Evolutionary conservation across 352 stramenopile species (phyloP).

Genomic region (Blastocystis sp.): DNA sequence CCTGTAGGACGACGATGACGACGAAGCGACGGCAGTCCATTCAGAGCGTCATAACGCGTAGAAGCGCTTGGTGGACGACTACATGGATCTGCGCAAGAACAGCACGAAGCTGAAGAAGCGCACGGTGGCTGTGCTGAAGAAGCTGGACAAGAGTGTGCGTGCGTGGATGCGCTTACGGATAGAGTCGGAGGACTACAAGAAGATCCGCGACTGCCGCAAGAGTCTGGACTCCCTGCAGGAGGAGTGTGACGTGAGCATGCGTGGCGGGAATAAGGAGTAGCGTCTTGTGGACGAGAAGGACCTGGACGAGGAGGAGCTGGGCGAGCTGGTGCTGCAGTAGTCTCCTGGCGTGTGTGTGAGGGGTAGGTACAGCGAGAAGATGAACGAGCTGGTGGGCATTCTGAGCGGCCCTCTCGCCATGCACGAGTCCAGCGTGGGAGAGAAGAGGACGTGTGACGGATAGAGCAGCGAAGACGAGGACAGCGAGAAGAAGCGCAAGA

Average conservation of each 20-base stretch:
- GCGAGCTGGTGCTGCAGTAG: conserved; percentile 54
- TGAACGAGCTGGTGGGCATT: conserved; percentile 27
- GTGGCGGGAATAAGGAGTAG: not conserved
- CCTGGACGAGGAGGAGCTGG: conserved; percentile 46
- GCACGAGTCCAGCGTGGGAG: not conserved
- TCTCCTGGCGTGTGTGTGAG: not conserved
- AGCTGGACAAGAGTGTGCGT: conserved; percentile 51
- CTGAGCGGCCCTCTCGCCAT: not conserved
- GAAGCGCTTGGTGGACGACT: conserved; percentile 42
- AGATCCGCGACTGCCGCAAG: conserved; percentile 9
- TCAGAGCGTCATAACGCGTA: not conserved
- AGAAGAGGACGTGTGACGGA: not conserved
- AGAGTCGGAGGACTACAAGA: conserved; percentile 57
- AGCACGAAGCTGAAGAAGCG: conserved; percentile 29
- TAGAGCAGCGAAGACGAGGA: conserved; percentile 51
- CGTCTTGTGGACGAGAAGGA: conserved; percentile 51
- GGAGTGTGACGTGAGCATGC: conserved; percentile 14
- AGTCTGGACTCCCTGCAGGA: conserved; percentile 37
- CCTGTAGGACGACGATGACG: conserved; percentile 25
- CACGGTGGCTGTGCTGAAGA: conserved; percentile 14
- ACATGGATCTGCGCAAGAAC: conserved; percentile 37
- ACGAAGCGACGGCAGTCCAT: conserved; percentile 21
- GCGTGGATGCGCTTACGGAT: not conserved
- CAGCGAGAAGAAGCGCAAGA: conserved; percentile 30
- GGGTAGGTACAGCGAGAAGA: conserved; percentile 2